Conservation (phyloP, 2,329 filamentous ascomycete species). For the Sporothrix schenckii region DNA sequence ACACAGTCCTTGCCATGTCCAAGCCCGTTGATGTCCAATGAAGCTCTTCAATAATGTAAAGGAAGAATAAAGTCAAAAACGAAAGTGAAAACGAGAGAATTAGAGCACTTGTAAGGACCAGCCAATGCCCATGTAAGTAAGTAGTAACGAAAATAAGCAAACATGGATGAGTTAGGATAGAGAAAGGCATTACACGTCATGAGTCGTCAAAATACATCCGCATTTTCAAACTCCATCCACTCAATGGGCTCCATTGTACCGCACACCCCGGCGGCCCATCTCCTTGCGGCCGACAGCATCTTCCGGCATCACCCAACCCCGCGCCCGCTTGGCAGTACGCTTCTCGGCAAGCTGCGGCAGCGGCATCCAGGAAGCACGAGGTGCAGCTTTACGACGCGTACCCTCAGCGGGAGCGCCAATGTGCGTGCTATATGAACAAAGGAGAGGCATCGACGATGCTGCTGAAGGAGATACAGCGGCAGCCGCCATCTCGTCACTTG, state of each 20-base stretch:
- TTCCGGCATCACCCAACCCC: slow-evolving; percentile 77
- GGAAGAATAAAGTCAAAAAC: neutral
- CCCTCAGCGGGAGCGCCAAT: slow-evolving; percentile 75
- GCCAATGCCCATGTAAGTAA: slow-evolving; percentile 2
- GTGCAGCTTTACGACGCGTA: slow-evolving; percentile 68
- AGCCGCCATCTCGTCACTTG: slow-evolving; percentile 41
- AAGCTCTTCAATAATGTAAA: neutral
- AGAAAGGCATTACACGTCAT: slow-evolving; percentile 17
- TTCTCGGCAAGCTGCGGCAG: slow-evolving; percentile 73
- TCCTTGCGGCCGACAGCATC: slow-evolving; percentile 73
- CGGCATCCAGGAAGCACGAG: slow-evolving; percentile 76
- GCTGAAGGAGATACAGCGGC: slow-evolving; percentile 42
- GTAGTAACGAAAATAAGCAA: neutral
- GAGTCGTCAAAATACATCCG: neutral
- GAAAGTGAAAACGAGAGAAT: neutral
- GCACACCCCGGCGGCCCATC: slow-evolving; percentile 66
- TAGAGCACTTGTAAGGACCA: slow-evolving; percentile 16
- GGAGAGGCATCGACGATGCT: slow-evolving; percentile 59
- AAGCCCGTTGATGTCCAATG: neutral
- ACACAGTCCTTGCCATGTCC: too few species aligned
- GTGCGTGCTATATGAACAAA: slow-evolving; percentile 57
- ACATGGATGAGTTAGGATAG: neutral
- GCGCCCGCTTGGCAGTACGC: slow-evolving; percentile 70
- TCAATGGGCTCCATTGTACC: slow-evolving; percentile 49
- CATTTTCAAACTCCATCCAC: neutral